Percentiles rank a stretch among this genome's conserved stretches.
Evolutionary conservation across 2,329 filamentous ascomycete genomes (phyloP).

Genomic region (Pseudocercospora ulei): DNA sequence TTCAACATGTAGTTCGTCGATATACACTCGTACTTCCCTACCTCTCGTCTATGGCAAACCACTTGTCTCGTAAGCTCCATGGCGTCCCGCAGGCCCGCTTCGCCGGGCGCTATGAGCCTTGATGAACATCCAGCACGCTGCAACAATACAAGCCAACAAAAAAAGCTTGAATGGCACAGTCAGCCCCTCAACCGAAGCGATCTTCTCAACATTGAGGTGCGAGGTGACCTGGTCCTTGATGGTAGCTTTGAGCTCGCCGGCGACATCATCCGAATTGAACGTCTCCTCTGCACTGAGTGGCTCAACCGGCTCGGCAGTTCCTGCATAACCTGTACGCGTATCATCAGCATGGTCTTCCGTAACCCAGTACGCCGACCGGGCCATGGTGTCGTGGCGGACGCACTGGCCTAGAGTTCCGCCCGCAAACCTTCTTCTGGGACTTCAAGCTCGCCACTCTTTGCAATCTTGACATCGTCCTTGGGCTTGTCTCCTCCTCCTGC

Average conservation of each 20-base stretch:
- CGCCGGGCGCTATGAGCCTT: conserved; percentile 20
- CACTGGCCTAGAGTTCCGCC: conserved; percentile 63
- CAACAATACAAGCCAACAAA: conserved; percentile 39
- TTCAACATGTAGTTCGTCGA: too few relatives aligned
- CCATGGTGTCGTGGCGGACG: conserved; percentile 15
- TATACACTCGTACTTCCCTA: conserved; percentile 1
- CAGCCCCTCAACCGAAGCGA: conserved; percentile 33
- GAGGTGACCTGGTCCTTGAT: conserved; percentile 15
- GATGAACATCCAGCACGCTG: conserved; percentile 33
- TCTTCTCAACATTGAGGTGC: conserved; percentile 19
- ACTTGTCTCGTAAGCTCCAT: conserved; percentile 8
- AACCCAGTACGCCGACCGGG: conserved; percentile 12
- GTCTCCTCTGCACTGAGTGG: conserved; percentile 38
- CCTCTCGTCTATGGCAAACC: conserved; percentile 7
- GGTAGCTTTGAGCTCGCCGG: conserved; percentile 11
- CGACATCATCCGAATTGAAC: conserved; percentile 11
- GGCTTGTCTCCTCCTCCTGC: conserved; percentile 56
- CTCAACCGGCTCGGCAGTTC: conserved; percentile 36
- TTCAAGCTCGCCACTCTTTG: conserved; percentile 72
- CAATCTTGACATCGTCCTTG: conserved; percentile 59
- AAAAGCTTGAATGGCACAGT: conserved; percentile 41
- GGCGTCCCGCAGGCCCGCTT: conserved; percentile 6
- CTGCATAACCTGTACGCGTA: conserved; percentile 38
- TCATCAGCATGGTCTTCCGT: conserved; percentile 10
- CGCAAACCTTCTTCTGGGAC: conserved; percentile 88